Evolutionary conservation across 2,329 filamentous ascomycete species (phyloP), one percentile per base, ranked within the genome.

Genomic region (Dothistroma septosporum): DNA sequence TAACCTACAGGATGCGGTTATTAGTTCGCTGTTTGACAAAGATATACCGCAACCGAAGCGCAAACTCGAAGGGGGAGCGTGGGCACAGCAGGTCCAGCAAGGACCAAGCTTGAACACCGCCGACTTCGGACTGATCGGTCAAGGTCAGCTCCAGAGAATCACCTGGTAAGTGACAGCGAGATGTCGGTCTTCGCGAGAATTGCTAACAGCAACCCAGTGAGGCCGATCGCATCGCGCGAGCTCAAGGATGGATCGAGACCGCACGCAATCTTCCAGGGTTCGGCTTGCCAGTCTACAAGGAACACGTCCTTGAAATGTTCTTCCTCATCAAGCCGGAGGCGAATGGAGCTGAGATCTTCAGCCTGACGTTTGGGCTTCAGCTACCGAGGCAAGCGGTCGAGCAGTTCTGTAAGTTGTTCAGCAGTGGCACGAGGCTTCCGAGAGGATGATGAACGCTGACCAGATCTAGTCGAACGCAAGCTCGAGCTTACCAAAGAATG

Each of bases 331-430:
- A 56, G 12, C 61, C 53, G 1, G 12, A 21, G 32, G 64, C 66
- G 19, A 64, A 64, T 24, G 28, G 47, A 2, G 54, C 50, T 11
- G 64, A 66, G 55, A 48, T 56, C 12, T 19, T 53, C 33, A 55
- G 65, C 61, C 54, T 68, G 48, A 46, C 54, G 28, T 16, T 52
- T 22, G 58, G 59, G 35, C 52, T 60, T n/a, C 19, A 24, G 8
- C 12, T 63, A 12, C 47, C 54, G 28, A 55, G 49, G 24, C 32
- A 49, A 19, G 52, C 21, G 14, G 52, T 66, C 24, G 47, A 49
- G 24, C 22, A 57, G 21, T 68, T 60, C 59, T 67, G 65, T 68
- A 54, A 62, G 66, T 62, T 58, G 31, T 55, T 54, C 44, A 41
- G n/a, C 7, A 44, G 14, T 19, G 41, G 14, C 33, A 19, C 33